A percentile compares a stretch with the other conserved stretches of the same genome.
Conservation (phyloP, 2,329 filamentous ascomycete genomes). For the Aspergillus viridinutans region DNA sequence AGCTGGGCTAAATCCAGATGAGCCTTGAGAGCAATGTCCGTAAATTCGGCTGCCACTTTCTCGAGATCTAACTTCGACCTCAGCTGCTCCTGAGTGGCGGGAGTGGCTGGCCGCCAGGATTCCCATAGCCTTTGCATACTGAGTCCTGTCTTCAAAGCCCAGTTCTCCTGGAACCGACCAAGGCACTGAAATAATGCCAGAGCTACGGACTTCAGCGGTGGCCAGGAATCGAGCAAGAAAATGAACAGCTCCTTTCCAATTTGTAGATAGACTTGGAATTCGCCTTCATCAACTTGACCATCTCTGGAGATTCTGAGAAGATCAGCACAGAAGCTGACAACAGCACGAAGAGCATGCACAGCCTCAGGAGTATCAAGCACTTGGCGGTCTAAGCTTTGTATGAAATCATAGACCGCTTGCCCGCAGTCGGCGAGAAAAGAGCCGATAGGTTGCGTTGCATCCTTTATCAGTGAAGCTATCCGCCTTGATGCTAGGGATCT, state of each 20-base stretch:
- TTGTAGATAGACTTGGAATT: conserved; percentile 53
- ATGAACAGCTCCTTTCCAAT: conserved; percentile 33
- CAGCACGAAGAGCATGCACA: conserved; percentile 24
- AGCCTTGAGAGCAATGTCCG: conserved; percentile 33
- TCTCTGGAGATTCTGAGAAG: conserved; percentile 42
- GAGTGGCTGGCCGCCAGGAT: conserved; percentile 59
- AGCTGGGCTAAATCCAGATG: conserved; percentile 33
- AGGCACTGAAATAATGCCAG: conserved; percentile 30
- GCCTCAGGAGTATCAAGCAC: conserved; percentile 22
- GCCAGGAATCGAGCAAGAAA: conserved; percentile 28
- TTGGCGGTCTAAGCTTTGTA: conserved; percentile 27
- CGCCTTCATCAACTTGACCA: conserved; percentile 47
- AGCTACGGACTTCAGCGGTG: conserved; percentile 24
- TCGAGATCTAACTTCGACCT: conserved; percentile 34
- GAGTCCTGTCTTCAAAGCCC: conserved; percentile 69
- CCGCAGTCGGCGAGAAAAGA: conserved; percentile 36
- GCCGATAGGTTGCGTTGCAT: conserved; percentile 38
- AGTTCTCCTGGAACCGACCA: conserved; percentile 62
- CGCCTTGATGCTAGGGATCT: conserved; percentile 38
- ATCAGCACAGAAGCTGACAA: conserved; percentile 47
- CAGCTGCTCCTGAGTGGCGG: conserved; percentile 34
- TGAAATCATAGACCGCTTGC: conserved; percentile 32
- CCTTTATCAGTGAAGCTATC: conserved; percentile 40
- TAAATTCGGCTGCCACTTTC: conserved; percentile 33
- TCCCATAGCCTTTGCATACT: conserved; percentile 80